Evolutionary conservation across 2,329 filamentous ascomycete genomes (phyloP).

Genomic region (Tolypocladium ophioglossoides): DNA sequence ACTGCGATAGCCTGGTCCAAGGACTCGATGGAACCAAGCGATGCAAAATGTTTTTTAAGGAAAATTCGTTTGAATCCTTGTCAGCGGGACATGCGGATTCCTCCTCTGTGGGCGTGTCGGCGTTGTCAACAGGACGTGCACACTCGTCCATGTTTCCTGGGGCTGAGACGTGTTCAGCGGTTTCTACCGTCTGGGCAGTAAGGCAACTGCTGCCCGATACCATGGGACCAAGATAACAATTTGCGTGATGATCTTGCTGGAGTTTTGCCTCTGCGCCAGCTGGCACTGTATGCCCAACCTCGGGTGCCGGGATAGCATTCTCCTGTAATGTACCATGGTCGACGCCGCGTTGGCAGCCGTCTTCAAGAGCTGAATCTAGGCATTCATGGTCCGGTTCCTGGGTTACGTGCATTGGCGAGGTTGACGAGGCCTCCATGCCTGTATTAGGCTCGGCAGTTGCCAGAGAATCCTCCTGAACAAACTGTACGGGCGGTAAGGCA

Average conservation of each 20-base stretch:
- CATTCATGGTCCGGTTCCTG: neutral
- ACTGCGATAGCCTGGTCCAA: slow-evolving; percentile 11
- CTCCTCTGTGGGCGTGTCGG: neutral
- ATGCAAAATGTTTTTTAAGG: slow-evolving; percentile 12
- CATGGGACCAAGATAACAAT: neutral
- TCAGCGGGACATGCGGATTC: neutral
- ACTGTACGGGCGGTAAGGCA: no score
- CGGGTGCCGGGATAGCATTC: neutral
- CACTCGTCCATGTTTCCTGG: neutral
- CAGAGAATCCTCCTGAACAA: no score
- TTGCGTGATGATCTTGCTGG: neutral
- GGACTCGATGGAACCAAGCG: slow-evolving; percentile 13
- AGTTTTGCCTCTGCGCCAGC: neutral
- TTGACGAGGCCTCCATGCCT: neutral
- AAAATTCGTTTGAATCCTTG: slow-evolving; percentile 6
- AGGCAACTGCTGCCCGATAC: neutral
- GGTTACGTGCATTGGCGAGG: neutral
- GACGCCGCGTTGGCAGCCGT: neutral
- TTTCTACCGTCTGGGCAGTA: neutral
- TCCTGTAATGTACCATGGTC: neutral
- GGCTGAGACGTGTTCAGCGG: no score
- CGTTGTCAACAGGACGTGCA: neutral
- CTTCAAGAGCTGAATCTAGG: neutral
- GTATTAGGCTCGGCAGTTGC: neutral
- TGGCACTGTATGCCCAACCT: neutral